Evolutionary conservation across 139 green algal species (phyloP).

Genomic region (Chlorella sp.): DNA sequence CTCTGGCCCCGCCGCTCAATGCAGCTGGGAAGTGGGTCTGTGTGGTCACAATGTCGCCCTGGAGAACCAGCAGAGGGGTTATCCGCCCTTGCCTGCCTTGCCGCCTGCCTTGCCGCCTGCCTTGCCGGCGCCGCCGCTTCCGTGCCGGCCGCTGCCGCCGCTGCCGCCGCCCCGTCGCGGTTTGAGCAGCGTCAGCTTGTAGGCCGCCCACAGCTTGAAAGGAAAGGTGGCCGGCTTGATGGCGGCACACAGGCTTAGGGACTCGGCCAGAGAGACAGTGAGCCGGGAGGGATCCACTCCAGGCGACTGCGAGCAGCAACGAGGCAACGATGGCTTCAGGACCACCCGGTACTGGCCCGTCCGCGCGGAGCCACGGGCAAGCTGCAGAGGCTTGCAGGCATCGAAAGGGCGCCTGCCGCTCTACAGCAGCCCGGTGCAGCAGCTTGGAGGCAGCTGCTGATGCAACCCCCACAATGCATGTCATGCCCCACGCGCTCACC

Average conservation of each 20-base stretch:
- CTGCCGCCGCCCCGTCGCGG: background rate
- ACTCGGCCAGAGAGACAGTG: conserved; percentile 48
- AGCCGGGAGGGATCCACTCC: conserved; percentile 32
- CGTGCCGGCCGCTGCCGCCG: too few species aligned
- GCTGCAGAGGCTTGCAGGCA: background rate
- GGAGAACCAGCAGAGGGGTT: too few species aligned
- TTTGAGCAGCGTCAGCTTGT: conserved; percentile 9
- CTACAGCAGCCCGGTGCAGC: background rate
- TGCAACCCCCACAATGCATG: background rate
- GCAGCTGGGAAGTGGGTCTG: too few species aligned
- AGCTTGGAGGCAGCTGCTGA: background rate
- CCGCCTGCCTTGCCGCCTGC: background rate
- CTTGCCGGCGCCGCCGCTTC: background rate
- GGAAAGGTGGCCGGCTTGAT: conserved; percentile 56
- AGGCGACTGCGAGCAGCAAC: background rate
- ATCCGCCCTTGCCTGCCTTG: too few species aligned
- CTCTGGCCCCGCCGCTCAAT: too few species aligned
- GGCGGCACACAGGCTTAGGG: conserved; percentile 36
- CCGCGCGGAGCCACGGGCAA: too few species aligned
- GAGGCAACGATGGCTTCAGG: background rate
- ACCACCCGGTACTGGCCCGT: too few species aligned
- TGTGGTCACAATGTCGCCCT: too few species aligned
- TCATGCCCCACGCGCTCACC: background rate
- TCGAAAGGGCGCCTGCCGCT: background rate
- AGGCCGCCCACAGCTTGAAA: conserved; percentile 56